Evolutionary conservation across 257 asterid species (phyloP).

Genomic region (Plantago elongata): DNA sequence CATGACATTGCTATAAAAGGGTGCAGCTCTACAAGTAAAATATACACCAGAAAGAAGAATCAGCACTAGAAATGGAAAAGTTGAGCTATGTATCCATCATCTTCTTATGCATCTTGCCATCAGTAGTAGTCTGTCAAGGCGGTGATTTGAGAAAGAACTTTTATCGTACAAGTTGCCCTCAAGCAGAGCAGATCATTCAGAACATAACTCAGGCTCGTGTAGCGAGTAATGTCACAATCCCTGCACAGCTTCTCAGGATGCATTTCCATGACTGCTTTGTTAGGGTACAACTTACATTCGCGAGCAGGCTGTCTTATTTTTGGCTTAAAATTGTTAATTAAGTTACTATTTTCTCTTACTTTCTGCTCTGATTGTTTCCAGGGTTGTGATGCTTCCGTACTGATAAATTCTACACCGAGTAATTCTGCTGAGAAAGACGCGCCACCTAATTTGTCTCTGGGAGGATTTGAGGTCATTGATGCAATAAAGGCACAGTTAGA

Average conservation of each 20-base stretch:
- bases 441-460: slow-evolving; percentile 32
- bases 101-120: slow-evolving; percentile 18
- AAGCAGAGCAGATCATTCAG: slow-evolving; percentile 34
- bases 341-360: neutral
- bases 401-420: slow-evolving; percentile 26
- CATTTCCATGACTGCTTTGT: slow-evolving; percentile 55
- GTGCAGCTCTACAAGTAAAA: slow-evolving; percentile 7
- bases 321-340: neutral
- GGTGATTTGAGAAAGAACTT: slow-evolving; percentile 33
- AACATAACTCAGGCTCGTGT: slow-evolving; percentile 29
- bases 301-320: neutral
- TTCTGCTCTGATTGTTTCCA: slow-evolving; percentile 3
- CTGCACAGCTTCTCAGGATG: slow-evolving; percentile 44
- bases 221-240: slow-evolving; percentile 33
- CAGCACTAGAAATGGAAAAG: neutral
- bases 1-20: slow-evolving; percentile 11
- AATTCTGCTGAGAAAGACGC: slow-evolving; percentile 43
- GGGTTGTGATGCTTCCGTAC: slow-evolving; percentile 52
- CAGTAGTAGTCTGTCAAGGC: slow-evolving; percentile 22
- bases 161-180: slow-evolving; percentile 30
- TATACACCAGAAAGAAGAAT: neutral
- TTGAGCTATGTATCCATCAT: slow-evolving; percentile 2
- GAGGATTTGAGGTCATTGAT: slow-evolving; percentile 40
- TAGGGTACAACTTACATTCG: slow-evolving; percentile 22
- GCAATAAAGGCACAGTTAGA: slow-evolving; percentile 36